Conservation (phyloP, 495 filamentous ascomycete genomes). For the Aspergillus avenaceus region DNA sequence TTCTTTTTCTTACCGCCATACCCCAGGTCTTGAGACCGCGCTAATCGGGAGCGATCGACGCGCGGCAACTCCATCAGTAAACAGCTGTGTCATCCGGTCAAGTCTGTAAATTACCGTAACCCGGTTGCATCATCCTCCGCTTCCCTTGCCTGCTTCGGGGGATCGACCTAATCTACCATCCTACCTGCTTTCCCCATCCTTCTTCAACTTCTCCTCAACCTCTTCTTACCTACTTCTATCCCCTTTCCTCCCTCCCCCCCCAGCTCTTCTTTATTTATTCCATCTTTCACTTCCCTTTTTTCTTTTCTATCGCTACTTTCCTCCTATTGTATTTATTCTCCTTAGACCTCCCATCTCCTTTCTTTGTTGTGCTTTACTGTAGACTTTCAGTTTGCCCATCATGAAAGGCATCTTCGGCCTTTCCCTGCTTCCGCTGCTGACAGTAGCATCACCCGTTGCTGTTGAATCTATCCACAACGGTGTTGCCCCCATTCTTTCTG, state of each 20-base stretch:
- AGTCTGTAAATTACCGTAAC: constrained; percentile 29
- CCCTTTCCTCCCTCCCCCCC: constrained; percentile 33
- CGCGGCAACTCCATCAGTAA: constrained; percentile 9
- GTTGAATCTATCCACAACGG: constrained; percentile 79
- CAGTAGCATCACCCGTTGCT: constrained; percentile 71
- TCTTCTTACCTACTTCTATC: constrained; percentile 39
- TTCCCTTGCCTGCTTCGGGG: constrained; percentile 20
- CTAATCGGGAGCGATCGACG: constrained; percentile 28
- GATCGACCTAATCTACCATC: constrained; percentile 24
- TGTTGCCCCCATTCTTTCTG: constrained; percentile 83
- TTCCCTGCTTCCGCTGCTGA: constrained; percentile 59
- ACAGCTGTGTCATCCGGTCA: constrained; percentile 24
- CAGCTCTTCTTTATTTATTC: constrained; percentile 18
- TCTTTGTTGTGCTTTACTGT: constrained; percentile 20
- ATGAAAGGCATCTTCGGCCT: constrained; percentile 74
- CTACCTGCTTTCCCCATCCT: constrained; percentile 31
- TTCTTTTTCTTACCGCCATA: constrained; percentile 4
- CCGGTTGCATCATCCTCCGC: constrained; percentile 40
- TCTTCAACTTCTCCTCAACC: constrained; percentile 30
- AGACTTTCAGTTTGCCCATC: constrained; percentile 46
- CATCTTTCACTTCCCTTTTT: constrained; percentile 12
- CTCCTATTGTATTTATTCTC: constrained; percentile 22
- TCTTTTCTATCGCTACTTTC: constrained; percentile 18
- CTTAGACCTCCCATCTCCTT: constrained; percentile 14
- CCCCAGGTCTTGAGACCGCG: constrained; percentile 16